Percentiles rank a stretch among this genome's conserved stretches.
Conservation (phyloP, 2,329 filamentous ascomycete genomes). For the Stagonosporopsis tanaceti region DNA sequence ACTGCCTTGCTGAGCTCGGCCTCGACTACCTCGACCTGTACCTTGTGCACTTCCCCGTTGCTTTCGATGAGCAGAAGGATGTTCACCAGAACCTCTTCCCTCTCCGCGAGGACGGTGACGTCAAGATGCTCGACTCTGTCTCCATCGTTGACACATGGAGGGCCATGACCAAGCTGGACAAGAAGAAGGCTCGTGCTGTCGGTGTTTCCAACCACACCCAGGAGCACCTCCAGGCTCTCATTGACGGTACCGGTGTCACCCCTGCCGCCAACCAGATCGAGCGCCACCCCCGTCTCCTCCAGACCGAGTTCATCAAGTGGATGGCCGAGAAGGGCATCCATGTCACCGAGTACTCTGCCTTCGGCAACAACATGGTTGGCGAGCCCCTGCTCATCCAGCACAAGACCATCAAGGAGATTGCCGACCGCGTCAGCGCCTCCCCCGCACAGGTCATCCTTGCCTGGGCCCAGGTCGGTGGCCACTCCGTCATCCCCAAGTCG, state of each 20-base stretch:
- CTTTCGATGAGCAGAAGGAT: conserved; percentile 58
- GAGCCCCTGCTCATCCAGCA: conserved; percentile 51
- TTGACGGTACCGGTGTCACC: conserved; percentile 51
- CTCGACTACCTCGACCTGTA: conserved; percentile 90
- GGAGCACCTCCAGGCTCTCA: conserved; percentile 60
- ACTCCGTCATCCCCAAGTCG: conserved; percentile 45
- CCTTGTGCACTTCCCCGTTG: conserved; percentile 73
- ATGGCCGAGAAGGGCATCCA: conserved; percentile 44
- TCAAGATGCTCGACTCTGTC: conserved; percentile 63
- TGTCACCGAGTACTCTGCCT: conserved; percentile 49
- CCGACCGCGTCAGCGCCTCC: conserved; percentile 68
- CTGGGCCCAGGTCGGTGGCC: conserved; percentile 77
- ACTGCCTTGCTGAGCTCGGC: conserved; percentile 76
- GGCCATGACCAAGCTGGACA: conserved; percentile 52
- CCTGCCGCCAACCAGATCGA: conserved; percentile 45
- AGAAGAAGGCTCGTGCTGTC: conserved; percentile 42
- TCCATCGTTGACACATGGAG: conserved; percentile 48
- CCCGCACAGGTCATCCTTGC: conserved; percentile 82
- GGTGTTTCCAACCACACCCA: conserved; percentile 44
- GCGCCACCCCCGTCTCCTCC: conserved; percentile 40
- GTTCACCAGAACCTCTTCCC: conserved; percentile 38
- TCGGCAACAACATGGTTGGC: conserved; percentile 66
- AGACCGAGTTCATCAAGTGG: conserved; percentile 40
- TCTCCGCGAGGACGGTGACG: conserved; percentile 23
- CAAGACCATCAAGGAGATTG: conserved; percentile 71